Evolutionary conservation across 2,329 filamentous ascomycete species (phyloP).

Genomic region (Diaporthe humulicola): DNA sequence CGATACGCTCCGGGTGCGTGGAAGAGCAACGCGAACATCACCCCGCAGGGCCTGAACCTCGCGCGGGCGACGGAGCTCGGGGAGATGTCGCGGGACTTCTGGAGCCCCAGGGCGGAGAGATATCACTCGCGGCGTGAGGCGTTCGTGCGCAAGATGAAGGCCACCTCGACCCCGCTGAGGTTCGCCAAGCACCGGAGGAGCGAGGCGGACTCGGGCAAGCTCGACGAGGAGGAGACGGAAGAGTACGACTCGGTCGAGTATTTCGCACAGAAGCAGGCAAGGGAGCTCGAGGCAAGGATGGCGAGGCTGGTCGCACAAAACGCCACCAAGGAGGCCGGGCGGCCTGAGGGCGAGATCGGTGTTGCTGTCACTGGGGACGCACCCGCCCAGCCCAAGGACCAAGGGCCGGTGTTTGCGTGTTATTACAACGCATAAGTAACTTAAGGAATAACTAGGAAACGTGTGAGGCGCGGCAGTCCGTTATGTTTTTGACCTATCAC

Average conservation of each 20-base stretch:
- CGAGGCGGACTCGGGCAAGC: slow-evolving; percentile 36
- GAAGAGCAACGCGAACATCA: slow-evolving; percentile 53
- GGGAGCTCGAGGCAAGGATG: not conserved
- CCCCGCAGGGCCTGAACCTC: slow-evolving; percentile 47
- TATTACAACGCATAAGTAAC: slow-evolving; percentile 25
- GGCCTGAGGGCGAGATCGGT: slow-evolving; percentile 13
- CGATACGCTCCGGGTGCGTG: slow-evolving; percentile 44
- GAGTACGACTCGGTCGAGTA: slow-evolving; percentile 50
- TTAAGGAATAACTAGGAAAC: no score
- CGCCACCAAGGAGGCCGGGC: not conserved
- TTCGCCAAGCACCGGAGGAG: slow-evolving; percentile 54
- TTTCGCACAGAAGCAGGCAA: slow-evolving; percentile 40
- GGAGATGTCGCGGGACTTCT: slow-evolving; percentile 59
- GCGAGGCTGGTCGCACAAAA: not conserved
- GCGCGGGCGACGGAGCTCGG: slow-evolving; percentile 53
- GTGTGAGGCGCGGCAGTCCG: not conserved
- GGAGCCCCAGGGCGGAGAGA: slow-evolving; percentile 51
- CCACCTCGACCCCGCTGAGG: slow-evolving; percentile 52
- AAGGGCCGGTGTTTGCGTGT: slow-evolving; percentile 35
- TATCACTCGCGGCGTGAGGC: slow-evolving; percentile 55
- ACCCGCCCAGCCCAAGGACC: not conserved
- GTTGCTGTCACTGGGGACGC: slow-evolving; percentile 13
- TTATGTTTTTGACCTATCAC: not conserved
- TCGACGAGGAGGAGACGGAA: slow-evolving; percentile 54
- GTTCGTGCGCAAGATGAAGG: slow-evolving; percentile 56